phyloP scores from a whole-genome alignment of 1,284 basidiomycete species.

The Cryptococcus jaspeensis region DNA sequence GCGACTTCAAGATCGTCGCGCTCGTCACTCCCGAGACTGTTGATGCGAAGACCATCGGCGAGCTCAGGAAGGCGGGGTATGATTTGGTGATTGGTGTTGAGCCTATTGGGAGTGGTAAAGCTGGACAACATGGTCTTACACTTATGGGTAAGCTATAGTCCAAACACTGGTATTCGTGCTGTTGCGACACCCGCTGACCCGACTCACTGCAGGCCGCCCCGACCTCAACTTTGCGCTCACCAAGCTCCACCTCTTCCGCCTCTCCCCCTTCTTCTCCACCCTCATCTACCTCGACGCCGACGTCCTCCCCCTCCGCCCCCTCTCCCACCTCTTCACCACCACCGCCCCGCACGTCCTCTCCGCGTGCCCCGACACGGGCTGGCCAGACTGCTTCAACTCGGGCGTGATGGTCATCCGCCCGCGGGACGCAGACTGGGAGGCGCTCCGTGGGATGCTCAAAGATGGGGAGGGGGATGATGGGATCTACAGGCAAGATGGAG shows the following conservation, averaged over 20 bases:
- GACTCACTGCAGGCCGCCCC: constrained; percentile 69
- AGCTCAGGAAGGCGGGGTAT: constrained; percentile 70
- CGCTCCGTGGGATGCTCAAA: constrained; percentile 61
- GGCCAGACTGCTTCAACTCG: constrained; percentile 99
- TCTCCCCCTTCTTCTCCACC: constrained; percentile 75
- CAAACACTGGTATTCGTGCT: background rate
- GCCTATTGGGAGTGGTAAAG: constrained; percentile 63
- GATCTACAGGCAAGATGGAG: constrained; percentile 13
- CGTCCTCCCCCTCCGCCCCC: constrained; percentile 79
- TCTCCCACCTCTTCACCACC: constrained; percentile 82
- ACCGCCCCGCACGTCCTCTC: constrained; percentile 56
- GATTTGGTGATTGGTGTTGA: constrained; percentile 89
- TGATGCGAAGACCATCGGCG: constrained; percentile 78
- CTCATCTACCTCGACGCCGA: constrained; percentile 96
- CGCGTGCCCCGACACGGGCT: constrained; percentile 92
- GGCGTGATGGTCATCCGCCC: constrained; percentile 88
- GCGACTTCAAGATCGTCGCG: constrained; percentile 81
- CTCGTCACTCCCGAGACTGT: constrained; percentile 91
- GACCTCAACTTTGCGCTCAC: constrained; percentile 90
- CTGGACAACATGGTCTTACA: constrained; percentile 61
- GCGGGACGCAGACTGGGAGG: constrained; percentile 73
- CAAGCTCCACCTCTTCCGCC: constrained; percentile 91
- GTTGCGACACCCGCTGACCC: background rate
- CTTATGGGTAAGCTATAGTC: constrained; percentile 73
- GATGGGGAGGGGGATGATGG: constrained; percentile 56